Conservation (phyloP, 2,329 filamentous ascomycete species). For the Akanthomyces uredinophilus region DNA sequence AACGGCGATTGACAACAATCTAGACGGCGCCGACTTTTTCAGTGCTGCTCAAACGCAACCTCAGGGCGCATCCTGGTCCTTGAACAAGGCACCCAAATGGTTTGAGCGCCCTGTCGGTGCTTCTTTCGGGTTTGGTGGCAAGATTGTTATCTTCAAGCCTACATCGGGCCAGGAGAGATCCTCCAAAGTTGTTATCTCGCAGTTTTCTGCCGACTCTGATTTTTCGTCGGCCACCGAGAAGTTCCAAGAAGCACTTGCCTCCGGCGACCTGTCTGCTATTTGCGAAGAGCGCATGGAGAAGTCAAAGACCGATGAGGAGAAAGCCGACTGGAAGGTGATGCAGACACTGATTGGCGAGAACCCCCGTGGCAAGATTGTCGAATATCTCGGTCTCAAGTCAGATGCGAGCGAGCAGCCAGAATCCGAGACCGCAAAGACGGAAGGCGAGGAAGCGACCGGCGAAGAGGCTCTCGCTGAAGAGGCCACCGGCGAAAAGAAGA, state of each 20-base stretch:
- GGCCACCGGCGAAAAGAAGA: conserved; percentile 46
- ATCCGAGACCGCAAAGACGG: conserved; percentile 21
- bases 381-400: conserved; percentile 82
- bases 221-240: conserved; percentile 79
- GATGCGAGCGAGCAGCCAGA: conserved; percentile 49
- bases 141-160: conserved; percentile 71
- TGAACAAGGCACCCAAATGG: conserved; percentile 85
- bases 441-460: conserved; percentile 22
- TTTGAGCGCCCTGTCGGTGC: conserved; percentile 78
- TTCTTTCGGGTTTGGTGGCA: conserved; percentile 93
- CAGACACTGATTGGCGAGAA: conserved; percentile 81
- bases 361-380: conserved; percentile 77
- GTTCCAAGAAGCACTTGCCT: conserved; percentile 77
- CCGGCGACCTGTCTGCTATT: conserved; percentile 71
- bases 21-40: conserved; percentile 96
- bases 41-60: conserved; percentile 87
- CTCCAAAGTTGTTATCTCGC: conserved; percentile 77
- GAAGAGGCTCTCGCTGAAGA: no score
- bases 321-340: conserved; percentile 93
- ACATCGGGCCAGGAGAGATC: conserved; percentile 57
- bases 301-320: conserved; percentile 82
- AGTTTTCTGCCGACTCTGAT: conserved; percentile 82
- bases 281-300: conserved; percentile 73
- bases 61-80: conserved; percentile 82
- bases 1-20: conserved; percentile 57